Evolutionary conservation across 2,329 filamentous ascomycete genomes (phyloP), one percentile per base, ranked within the genome.

Genomic region (Diaporthe amygdali): DNA sequence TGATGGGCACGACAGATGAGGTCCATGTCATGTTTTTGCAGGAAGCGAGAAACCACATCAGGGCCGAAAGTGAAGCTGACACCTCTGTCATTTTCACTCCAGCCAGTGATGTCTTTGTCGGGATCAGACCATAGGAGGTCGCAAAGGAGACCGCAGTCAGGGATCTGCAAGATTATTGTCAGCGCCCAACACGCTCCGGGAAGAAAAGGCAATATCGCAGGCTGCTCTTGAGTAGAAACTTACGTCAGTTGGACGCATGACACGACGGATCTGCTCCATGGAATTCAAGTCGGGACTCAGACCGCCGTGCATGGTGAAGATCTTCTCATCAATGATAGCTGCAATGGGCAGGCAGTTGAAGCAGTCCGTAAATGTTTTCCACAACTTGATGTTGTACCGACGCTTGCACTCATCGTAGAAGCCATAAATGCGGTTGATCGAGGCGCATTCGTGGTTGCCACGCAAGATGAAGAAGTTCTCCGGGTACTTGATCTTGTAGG

Each of bases 321-420:
- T 99, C 92, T 98, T 99, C 88, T 98, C 96, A 80, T 97, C 96
- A 78, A 99, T 98, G 84, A 99, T 99, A 76, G 96, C 96, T 71
- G 96, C 96, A 82, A 99, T 98, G 59, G 96, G 96, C 80, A 98
- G 86, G 85, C 95, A 98, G 89, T 99, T 99, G 91, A 99, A 99
- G 89, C 95, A 98, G 83, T 99, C 96, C 74, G 95, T 98, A 82
- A 99, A 98, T 1, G 96, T 98, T 90, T 99, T 99, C 96, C 96
- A 98, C 73, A 98, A 89, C 90, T 98, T 98, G 88, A 98, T 97
- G 85, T 98, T 99, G 87, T 97, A 98, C 77, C 96, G 90, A 81
- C 96, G 93, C 89, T 99, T 99, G 92, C 96, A 99, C 85, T 99
- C 96, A 81, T 99, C 96, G 88, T 99, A 99, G 88, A 99, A 99